Evolutionary conservation across 75 land plant species (phyloP), one percentile per base, ranked within the genome.

Genomic region (Cupressus sempervirens): DNA sequence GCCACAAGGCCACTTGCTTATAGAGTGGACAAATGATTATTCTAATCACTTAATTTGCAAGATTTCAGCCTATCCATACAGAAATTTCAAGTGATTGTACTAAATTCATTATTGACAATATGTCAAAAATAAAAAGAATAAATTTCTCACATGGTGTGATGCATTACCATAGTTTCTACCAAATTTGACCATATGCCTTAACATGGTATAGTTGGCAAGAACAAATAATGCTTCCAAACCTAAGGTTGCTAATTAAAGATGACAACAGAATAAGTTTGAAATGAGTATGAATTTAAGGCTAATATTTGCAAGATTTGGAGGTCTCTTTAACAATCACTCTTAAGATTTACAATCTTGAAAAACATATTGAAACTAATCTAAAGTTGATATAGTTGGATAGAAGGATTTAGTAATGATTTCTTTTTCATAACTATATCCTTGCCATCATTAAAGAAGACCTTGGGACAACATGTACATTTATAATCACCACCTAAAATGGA

Each of bases 401-500:
- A 70, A 30, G 74, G 13, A 0, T n/a, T 30, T 26, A 23, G 46
- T 9, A 13, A 79, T 45, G 46, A 43, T 79, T 45, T 40, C 10
- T 50, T 79, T 13, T 43, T 23, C 23, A n/a, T 41, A 79, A 20
- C 29, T 43, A 79, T 26, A 79, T 79, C 81, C 26, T 3, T 9
- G 12, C n/a, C 81, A 43, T 45, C 46, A n/a, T 79, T 48, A 43
- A 23, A 26, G 46, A 26, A 45, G 29, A n/a, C 48, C 32, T 29
- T 38, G 20, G 18, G 62, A 83, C 98, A 96, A 46, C 36, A 75
- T 8, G 41, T n/a, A 86, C 96, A 96, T 20, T 82, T 82, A 80
- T 96, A 96, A 13, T 85, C 40, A 18, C 96, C 95, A 48, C 96
- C 98, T 74, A 96, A 86, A 77, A 83, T 91, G 26, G 84, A 53